Evolutionary conservation across 2,329 filamentous ascomycete genomes (phyloP).

Genomic region (Botrytis elliptica): DNA sequence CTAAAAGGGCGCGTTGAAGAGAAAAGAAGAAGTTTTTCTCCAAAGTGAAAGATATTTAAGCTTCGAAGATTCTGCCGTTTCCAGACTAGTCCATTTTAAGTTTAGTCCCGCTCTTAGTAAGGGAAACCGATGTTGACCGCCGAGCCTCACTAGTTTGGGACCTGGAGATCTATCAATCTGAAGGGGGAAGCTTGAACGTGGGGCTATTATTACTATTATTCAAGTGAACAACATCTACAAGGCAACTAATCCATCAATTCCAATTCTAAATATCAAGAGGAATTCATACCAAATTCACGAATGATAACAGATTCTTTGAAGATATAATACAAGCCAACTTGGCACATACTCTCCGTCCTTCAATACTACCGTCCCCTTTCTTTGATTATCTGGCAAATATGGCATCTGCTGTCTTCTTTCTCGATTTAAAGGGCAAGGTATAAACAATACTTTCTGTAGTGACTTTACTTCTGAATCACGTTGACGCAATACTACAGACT

Average conservation of each 20-base stretch:
- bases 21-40: slow-evolving; percentile 31
- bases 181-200: slow-evolving; percentile 27
- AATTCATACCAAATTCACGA: slow-evolving; percentile 18
- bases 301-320: slow-evolving; percentile 28
- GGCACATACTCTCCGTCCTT: slow-evolving; percentile 21
- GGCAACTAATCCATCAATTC: background rate
- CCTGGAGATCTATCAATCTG: slow-evolving; percentile 7
- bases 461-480: slow-evolving; percentile 15
- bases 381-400: slow-evolving; percentile 49
- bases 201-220: slow-evolving; percentile 26
- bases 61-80: background rate
- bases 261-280: background rate
- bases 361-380: slow-evolving; percentile 5
- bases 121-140: background rate
- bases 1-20: slow-evolving; percentile 70
- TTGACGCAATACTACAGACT: slow-evolving; percentile 59
- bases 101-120: background rate
- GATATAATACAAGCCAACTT: slow-evolving; percentile 23
- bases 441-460: slow-evolving; percentile 29
- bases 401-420: slow-evolving; percentile 97
- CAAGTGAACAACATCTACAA: slow-evolving; percentile 11
- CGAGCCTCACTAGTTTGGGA: slow-evolving; percentile 10
- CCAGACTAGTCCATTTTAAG: background rate
- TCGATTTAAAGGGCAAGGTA: slow-evolving; percentile 99
- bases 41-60: slow-evolving; percentile 17